Percentiles rank a stretch among this genome's conserved stretches.
Conservation (phyloP, 1,139 yeast genomes). For the Pichia sp. region DNA sequence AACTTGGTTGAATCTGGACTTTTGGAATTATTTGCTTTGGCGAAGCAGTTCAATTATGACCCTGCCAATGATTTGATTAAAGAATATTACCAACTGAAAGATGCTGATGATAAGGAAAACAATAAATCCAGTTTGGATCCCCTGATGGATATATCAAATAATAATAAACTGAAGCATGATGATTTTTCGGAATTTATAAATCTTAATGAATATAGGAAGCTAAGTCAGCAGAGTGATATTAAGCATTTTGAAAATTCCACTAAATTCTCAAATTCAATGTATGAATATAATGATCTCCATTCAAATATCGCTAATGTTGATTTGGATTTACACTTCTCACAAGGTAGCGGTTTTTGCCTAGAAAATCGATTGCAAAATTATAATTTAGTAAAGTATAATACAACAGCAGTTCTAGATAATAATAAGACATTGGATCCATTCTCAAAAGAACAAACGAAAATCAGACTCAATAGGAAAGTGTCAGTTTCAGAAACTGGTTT, state of each 20-base stretch:
- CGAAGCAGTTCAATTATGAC: constrained; percentile 34
- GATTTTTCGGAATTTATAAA: too few relatives aligned
- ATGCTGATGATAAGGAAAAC: constrained; percentile 34
- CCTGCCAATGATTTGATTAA: constrained; percentile 43
- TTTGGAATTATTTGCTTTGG: constrained; percentile 34
- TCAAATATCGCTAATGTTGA: too few relatives aligned
- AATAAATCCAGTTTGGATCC: neutral
- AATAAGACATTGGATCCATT: neutral
- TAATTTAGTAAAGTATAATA: too few relatives aligned
- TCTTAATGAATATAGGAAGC: too few relatives aligned
- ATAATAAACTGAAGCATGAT: too few relatives aligned
- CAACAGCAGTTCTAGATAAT: too few relatives aligned
- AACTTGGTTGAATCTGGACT: constrained; percentile 41
- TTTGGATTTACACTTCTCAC: too few relatives aligned
- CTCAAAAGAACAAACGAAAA: neutral
- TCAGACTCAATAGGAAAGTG: neutral
- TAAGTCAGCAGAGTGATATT: too few relatives aligned
- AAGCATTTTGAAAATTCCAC: neutral
- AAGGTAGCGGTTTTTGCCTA: too few relatives aligned
- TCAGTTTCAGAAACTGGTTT: neutral
- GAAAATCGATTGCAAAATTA: too few relatives aligned
- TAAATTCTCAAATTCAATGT: neutral
- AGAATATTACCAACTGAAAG: constrained; percentile 37
- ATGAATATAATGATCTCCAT: too few relatives aligned
- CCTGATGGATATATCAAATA: neutral